These are phyloP conservation scores for Tuber magnatum DNA, from an alignment of 495 filamentous ascomycete genomes.

Conservation along the genomic window DNA sequence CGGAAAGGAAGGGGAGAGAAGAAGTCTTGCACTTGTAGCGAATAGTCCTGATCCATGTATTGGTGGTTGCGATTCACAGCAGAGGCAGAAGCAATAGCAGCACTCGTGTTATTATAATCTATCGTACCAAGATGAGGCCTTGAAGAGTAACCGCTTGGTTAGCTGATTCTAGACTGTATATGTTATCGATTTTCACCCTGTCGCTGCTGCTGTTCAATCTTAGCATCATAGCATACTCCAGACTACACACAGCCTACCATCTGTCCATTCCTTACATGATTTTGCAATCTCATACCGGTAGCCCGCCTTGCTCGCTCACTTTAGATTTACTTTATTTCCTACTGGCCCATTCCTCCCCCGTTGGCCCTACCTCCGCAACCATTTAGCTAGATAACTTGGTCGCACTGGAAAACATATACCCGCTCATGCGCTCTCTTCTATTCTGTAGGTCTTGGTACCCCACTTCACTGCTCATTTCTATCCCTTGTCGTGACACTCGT, in stretches of 20 bases:
- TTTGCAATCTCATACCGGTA: neutral
- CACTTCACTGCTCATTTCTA: slow-evolving; percentile 19
- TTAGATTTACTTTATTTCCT: neutral
- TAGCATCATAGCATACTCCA: neutral
- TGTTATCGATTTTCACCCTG: neutral
- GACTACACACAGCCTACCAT: neutral
- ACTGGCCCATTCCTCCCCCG: neutral
- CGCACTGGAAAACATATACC: neutral
- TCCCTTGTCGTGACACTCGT: slow-evolving; percentile 18
- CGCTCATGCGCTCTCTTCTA: slow-evolving; percentile 5
- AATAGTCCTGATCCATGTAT: neutral
- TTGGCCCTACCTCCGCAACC: neutral
- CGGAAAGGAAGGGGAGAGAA: neutral
- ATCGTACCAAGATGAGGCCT: neutral
- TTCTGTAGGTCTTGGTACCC: slow-evolving; percentile 20
- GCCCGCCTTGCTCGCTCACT: neutral
- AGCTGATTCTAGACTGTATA: neutral
- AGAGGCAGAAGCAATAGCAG: neutral
- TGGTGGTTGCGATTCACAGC: neutral
- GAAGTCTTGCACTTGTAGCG: neutral
- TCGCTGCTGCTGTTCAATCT: neutral
- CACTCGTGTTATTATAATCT: neutral
- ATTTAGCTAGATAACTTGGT: neutral
- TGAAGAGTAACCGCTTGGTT: neutral
- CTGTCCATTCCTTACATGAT: neutral